Percentiles rank a stretch among this genome's conserved stretches.
phyloP scores from a whole-genome alignment of 257 asterid species.

The Nicotiana paniculata region DNA sequence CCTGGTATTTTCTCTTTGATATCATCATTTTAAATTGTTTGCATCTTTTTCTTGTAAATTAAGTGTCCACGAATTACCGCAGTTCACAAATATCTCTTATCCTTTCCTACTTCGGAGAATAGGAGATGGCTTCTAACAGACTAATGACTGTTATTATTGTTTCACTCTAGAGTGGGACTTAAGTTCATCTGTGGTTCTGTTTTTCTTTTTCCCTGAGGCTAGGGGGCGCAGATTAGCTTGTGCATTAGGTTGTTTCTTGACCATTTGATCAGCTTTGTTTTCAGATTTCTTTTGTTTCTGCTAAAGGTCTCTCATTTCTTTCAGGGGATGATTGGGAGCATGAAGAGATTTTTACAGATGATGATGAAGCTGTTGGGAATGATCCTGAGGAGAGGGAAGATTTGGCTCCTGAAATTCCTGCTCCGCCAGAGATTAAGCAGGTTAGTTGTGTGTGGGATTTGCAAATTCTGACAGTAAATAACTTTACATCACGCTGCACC shows the following conservation, averaged over 20 bases:
- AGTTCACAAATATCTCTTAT: background rate
- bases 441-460: conserved; percentile 20
- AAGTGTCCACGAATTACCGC: background rate
- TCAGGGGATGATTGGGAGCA: conserved; percentile 99
- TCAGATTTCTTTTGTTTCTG: background rate
- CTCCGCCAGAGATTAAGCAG: conserved; percentile 99
- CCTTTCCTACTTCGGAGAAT: background rate
- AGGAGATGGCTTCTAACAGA: background rate
- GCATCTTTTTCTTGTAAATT: background rate
- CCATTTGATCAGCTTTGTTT: background rate
- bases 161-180: background rate
- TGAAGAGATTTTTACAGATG: conserved; percentile 95
- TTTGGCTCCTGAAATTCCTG: conserved; percentile 94
- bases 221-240: background rate
- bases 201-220: background rate
- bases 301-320: conserved; percentile 3
- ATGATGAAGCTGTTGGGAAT: conserved; percentile 78
- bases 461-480: background rate
- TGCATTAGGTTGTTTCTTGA: background rate
- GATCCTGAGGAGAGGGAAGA: conserved; percentile 96
- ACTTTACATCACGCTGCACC: background rate
- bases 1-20: background rate
- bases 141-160: background rate
- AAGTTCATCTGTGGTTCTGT: background rate
- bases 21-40: background rate